Evolutionary conservation across 495 filamentous ascomycete genomes (phyloP), one percentile per base, ranked within the genome.

Genomic region (Echria macrotheca): DNA sequence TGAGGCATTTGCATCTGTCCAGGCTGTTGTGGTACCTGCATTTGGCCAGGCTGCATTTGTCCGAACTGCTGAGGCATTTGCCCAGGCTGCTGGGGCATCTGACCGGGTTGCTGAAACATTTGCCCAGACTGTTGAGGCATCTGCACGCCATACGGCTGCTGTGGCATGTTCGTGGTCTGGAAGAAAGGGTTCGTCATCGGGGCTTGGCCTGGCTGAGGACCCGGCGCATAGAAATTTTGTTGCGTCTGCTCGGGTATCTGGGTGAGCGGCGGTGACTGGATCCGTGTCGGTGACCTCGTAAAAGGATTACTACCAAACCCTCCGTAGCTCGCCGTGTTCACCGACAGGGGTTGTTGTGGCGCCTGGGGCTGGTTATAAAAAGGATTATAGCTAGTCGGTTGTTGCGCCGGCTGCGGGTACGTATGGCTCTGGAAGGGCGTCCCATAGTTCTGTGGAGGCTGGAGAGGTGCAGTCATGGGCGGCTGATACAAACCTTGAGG

Each of bases 391-490:
- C 58, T 66, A 58, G 51, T 41, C 54, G 55, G 54, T 24, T 67
- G 65, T 2, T 68, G 61, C 25, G 57, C 53, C 3, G 66, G 67
- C 22, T 69, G 67, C 12, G 71, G 63, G 49, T 75, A 78, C 46
- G 78, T 64, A 36, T 69, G 70, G 53, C 67, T 71, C 36, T 74
- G 61, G 47, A 72, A 74, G 0, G 67, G 55, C 45, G 72, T 1
- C 8, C 66, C 54, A 29, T 71, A 73, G 48, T 72, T 73, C 52
- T 85, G 83, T 28, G 79, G 69, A n/a, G 80, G 47, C 22, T 57
- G 73, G 15, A 81, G 69, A 10, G 78, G 80, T 14, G 80, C 81
- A 2, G 78, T 81, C 58, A 78, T 79, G 35, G 79, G 69, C 49
- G 72, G 76, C 41, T 74, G 66, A 53, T 68, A 68, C 79, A 76